Conservation (phyloP, 2,329 filamentous ascomycete genomes). For the Beauveria sp. region DNA sequence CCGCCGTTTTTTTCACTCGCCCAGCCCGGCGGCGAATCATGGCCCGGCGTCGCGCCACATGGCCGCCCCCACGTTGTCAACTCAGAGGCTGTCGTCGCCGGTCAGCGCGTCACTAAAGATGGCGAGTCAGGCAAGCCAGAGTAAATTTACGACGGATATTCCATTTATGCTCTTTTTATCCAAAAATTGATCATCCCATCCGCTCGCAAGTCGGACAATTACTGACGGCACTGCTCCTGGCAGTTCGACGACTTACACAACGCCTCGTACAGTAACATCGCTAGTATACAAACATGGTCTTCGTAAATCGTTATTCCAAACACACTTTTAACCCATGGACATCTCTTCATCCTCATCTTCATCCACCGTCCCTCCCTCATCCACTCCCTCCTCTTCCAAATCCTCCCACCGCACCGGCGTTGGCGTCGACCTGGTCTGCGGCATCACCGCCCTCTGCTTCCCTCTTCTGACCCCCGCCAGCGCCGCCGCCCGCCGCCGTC, state of each 20-base stretch:
- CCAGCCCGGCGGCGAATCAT: not conserved
- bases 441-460: not conserved
- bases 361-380: conserved; percentile 16
- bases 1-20: not conserved
- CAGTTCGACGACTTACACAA: not conserved
- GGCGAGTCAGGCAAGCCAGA: not conserved
- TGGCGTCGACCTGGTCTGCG: conserved; percentile 3
- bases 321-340: conserved; percentile 14
- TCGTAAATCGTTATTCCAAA: conserved; percentile 10
- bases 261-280: not conserved
- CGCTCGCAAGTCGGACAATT: not conserved
- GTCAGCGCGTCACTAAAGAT: too few species aligned
- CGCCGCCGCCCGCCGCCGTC: not conserved
- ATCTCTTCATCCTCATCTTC: conserved; percentile 16
- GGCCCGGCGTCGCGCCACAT: not conserved
- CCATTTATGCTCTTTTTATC: too few species aligned
- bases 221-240: not conserved
- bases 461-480: not conserved
- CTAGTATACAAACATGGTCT: not conserved
- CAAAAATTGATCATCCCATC: not conserved
- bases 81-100: not conserved
- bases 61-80: not conserved
- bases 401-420: conserved; percentile 12
- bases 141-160: too few species aligned
- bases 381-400: conserved; percentile 13